These are phyloP conservation scores for Vanderwaltozyma tropicalis DNA, from an alignment of 805 yeast species.

Conservation along the genomic window DNA sequence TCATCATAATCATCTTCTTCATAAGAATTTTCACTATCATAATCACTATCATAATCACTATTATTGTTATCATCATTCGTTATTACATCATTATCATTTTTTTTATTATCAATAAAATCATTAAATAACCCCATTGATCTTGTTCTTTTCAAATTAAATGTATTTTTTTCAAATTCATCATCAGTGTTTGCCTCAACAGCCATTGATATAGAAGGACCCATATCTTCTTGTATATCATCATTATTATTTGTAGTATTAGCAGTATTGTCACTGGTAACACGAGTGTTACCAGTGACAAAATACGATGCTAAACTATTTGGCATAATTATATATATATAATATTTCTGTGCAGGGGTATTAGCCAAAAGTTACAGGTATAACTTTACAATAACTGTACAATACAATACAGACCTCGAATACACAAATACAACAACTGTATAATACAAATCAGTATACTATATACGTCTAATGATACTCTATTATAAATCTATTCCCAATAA, in stretches of 20 bases:
- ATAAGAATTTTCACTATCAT: slow-evolving; percentile 8
- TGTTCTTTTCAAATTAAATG: slow-evolving; percentile 71
- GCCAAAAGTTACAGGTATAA: too few species aligned
- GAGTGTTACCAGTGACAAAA: slow-evolving; percentile 10
- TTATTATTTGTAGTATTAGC: not conserved
- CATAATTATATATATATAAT: slow-evolving; percentile 13
- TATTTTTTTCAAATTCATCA: slow-evolving; percentile 55
- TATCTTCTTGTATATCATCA: slow-evolving; percentile 19
- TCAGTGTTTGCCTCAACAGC: slow-evolving; percentile 63
- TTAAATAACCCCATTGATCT: slow-evolving; percentile 74
- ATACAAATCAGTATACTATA: too few species aligned
- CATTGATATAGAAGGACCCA: slow-evolving; percentile 34
- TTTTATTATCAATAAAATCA: slow-evolving; percentile 29
- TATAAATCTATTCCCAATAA: too few species aligned
- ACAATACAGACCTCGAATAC: too few species aligned
- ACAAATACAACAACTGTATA: too few species aligned
- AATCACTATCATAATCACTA: not conserved
- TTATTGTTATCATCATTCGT: slow-evolving; percentile 1
- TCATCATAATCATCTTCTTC: slow-evolving; percentile 7
- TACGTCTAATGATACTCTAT: too few species aligned
- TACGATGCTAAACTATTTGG: slow-evolving; percentile 22
- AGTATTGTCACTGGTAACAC: not conserved
- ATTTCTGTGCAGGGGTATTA: not conserved
- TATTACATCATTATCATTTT: not conserved
- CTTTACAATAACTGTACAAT: too few species aligned